Evolutionary conservation across 108 stramenopile genomes (phyloP), one percentile per base, ranked within the genome.

Genomic region (Schizochytrium sp.): DNA sequence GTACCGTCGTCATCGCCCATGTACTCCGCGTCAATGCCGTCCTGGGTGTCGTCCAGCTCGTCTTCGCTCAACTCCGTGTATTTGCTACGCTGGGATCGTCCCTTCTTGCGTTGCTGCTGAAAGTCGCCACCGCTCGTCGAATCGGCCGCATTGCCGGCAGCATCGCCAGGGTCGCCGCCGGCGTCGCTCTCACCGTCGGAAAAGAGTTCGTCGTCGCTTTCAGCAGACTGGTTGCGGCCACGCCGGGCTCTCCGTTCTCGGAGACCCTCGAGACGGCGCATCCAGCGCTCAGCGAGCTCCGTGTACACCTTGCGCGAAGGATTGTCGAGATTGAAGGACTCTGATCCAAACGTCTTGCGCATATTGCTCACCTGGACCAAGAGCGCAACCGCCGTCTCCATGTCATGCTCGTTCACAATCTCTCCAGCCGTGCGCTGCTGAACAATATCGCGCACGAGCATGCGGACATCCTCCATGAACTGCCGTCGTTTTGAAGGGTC

Each of bases 391-490:
- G 76, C 51, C 12, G 76, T 83, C 23, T 83, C 76, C 76, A 83
- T 83, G 28, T 83, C 76, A 53, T 83, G 76, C 76, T 83, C 76
- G 51, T 83, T 83, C 18, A 83, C 76, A 12, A 83, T 47, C 76
- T 83, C 76, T 8, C 76, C 76, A 47, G 76, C 76, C 43, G 44
- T 47, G 48, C 76, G 76, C 23, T 83, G 76, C 45, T 6, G 14
- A 18, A 83, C 76, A 83, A 83, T 83, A 34, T 83, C 76, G n/a
- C 76, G 76, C 45, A 83, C 76, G 14, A 83, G 76, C 25, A 53
- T n/a, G 51, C 76, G 76, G 0, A 83, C 76, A 34, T 83, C 76
- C 76, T 83, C 76, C 76, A 83, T 83, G 51, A 83, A 83, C 51
- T 47, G 48, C 10, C 51, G 45, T 14, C 76, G 76, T 53, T 83